These are phyloP conservation scores for Mariannaea sp. DNA, from an alignment of 2,329 filamentous ascomycete genomes.

Conservation along the genomic window DNA sequence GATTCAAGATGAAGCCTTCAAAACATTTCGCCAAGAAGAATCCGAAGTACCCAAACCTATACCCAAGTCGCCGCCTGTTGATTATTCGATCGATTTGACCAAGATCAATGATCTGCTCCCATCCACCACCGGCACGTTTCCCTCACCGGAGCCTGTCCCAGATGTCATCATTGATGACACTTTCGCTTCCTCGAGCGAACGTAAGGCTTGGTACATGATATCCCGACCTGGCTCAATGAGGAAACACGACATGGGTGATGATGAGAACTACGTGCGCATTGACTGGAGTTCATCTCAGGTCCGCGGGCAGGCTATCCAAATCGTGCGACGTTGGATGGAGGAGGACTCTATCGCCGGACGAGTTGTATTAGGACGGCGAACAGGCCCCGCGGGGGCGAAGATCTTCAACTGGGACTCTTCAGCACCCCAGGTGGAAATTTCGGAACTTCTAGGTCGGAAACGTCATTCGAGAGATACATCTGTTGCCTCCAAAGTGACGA, in stretches of 20 bases:
- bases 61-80: constrained; percentile 17
- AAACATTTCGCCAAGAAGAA: not conserved
- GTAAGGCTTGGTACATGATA: constrained; percentile 68
- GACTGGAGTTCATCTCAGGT: constrained; percentile 61
- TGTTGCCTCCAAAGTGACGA: constrained; percentile 29
- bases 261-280: constrained; percentile 64
- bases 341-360: constrained; percentile 63
- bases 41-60: not conserved
- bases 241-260: constrained; percentile 60
- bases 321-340: constrained; percentile 69
- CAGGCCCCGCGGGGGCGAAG: constrained; percentile 49
- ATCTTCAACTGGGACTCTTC: constrained; percentile 67
- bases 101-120: constrained; percentile 44
- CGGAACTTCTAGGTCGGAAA: constrained; percentile 41
- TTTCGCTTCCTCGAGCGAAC: constrained; percentile 60
- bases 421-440: constrained; percentile 55
- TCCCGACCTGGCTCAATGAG: constrained; percentile 64
- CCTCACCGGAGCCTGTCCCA: constrained; percentile 45
- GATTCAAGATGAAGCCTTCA: not conserved
- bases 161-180: constrained; percentile 57
- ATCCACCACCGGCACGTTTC: constrained; percentile 27
- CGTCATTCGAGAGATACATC: constrained; percentile 36
- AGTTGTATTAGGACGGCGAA: constrained; percentile 45
- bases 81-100: constrained; percentile 42
- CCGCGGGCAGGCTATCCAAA: constrained; percentile 58